phyloP scores from a whole-genome alignment of 1,284 basidiomycete species.

The Trichosporon ovoides region DNA sequence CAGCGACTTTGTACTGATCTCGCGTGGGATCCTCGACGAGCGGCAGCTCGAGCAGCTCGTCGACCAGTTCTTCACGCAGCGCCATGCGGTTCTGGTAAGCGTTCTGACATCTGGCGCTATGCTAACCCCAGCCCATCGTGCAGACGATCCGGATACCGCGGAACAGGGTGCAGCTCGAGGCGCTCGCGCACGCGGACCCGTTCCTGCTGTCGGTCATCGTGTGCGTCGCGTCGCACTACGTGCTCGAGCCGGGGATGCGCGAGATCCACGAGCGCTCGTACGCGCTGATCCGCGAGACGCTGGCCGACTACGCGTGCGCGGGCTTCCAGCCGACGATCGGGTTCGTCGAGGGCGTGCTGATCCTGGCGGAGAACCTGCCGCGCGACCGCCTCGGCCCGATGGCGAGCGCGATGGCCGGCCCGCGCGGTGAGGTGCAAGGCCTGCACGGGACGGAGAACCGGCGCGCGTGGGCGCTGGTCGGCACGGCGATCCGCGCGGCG shows the following conservation, averaged over 20 bases:
- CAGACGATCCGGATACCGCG: constrained; percentile 46
- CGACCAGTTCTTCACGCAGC: constrained; percentile 40
- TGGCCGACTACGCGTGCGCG: constrained; percentile 42
- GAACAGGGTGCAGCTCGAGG: constrained; percentile 36
- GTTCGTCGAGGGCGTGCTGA: constrained; percentile 48
- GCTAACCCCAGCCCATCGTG: constrained; percentile 41
- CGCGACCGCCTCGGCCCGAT: constrained; percentile 20
- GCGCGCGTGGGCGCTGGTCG: constrained; percentile 48
- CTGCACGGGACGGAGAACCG: constrained; percentile 46
- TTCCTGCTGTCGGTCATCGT: constrained; percentile 47
- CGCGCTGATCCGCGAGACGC: constrained; percentile 37
- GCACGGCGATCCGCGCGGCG: constrained; percentile 46
- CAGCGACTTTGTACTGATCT: constrained; percentile 40
- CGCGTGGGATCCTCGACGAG: constrained; percentile 37
- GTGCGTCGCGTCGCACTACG: constrained; percentile 45
- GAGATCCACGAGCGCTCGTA: constrained; percentile 39
- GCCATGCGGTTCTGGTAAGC: constrained; percentile 46
- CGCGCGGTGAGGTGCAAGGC: constrained; percentile 26
- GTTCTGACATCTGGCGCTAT: neutral
- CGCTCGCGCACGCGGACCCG: constrained; percentile 40
- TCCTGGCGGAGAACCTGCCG: constrained; percentile 46
- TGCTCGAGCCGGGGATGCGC: constrained; percentile 28
- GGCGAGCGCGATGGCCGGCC: constrained; percentile 22
- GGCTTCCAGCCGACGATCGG: constrained; percentile 47
- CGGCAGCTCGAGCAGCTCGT: constrained; percentile 36